phyloP scores from a whole-genome alignment of 768 basidiomycete species.

The Pisolithus microcarpus region DNA sequence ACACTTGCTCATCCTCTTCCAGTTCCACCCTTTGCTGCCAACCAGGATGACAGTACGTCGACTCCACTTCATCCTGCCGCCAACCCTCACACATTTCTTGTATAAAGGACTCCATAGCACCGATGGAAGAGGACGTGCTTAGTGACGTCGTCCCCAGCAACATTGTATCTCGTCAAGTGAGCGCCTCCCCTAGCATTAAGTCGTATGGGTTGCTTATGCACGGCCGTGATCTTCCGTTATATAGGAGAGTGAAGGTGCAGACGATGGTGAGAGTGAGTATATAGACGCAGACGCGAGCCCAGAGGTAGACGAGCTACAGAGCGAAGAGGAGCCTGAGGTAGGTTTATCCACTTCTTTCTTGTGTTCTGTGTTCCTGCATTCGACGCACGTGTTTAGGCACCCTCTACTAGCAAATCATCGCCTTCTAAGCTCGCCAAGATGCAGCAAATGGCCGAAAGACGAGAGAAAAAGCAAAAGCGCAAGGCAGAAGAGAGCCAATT shows the following conservation, averaged over 20 bases:
- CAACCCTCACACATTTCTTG: background rate
- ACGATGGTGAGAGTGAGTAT: slow-evolving; percentile 67
- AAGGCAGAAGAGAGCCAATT: slow-evolving; percentile 68
- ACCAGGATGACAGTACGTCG: background rate
- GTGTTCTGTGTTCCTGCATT: background rate
- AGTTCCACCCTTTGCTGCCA: background rate
- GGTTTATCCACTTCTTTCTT: slow-evolving; percentile 3
- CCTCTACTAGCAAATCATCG: slow-evolving; percentile 18
- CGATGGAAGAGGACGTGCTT: slow-evolving; percentile 71
- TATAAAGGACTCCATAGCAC: slow-evolving; percentile 9
- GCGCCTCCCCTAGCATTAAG: slow-evolving; percentile 11
- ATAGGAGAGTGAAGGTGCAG: slow-evolving; percentile 59
- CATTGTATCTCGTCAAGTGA: slow-evolving; percentile 82
- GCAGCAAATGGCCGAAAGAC: slow-evolving; percentile 33
- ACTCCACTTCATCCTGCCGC: background rate
- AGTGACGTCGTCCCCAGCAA: slow-evolving; percentile 89
- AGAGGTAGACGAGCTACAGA: slow-evolving; percentile 58
- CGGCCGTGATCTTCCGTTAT: slow-evolving; percentile 19
- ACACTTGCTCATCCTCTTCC: background rate
- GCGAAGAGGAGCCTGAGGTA: slow-evolving; percentile 41
- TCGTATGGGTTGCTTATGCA: slow-evolving; percentile 3
- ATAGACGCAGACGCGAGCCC: slow-evolving; percentile 45
- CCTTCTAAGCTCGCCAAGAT: slow-evolving; percentile 29
- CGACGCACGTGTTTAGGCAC: slow-evolving; percentile 10
- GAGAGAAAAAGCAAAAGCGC: slow-evolving; percentile 45